Conservation (phyloP, 176 grass and related monocot genomes). For the Phoenix roebelenii region DNA sequence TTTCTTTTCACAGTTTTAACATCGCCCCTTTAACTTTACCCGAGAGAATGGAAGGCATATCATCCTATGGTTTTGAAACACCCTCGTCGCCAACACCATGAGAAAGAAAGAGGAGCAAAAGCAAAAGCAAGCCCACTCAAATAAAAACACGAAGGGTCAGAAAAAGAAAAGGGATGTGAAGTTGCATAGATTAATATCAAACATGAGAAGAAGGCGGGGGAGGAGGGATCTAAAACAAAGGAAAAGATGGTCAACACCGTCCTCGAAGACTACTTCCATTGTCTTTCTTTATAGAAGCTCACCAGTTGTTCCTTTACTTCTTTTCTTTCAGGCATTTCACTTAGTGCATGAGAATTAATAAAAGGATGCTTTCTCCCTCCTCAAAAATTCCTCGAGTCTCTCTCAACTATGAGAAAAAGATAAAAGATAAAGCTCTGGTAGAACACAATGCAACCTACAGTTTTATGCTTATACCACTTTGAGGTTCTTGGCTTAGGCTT, state of each 20-base stretch:
- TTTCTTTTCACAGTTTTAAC: slow-evolving; percentile 16
- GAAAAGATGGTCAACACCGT: slow-evolving; percentile 16
- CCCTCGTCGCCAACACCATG: neutral
- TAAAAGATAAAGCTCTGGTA: slow-evolving; percentile 6
- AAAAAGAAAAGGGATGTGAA: slow-evolving; percentile 37
- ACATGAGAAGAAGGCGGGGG: slow-evolving; percentile 9
- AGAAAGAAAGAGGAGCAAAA: neutral
- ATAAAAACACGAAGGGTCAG: slow-evolving; percentile 41
- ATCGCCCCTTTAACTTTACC: slow-evolving; percentile 48
- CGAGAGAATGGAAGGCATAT: slow-evolving; percentile 2
- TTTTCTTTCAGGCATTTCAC: neutral
- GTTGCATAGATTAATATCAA: no score
- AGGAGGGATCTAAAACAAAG: slow-evolving; percentile 1
- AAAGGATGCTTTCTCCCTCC: slow-evolving; percentile 7
- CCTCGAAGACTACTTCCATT: slow-evolving; percentile 12
- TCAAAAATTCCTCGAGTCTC: neutral
- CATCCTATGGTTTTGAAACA: slow-evolving; percentile 64
- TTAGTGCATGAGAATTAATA: slow-evolving; percentile 33
- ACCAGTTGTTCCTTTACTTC: slow-evolving; percentile 4
- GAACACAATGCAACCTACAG: neutral
- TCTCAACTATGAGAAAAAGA: neutral
- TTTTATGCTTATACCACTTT: neutral
- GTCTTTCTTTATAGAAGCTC: slow-evolving; percentile 15
- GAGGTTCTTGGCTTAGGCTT: no score
- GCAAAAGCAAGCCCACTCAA: slow-evolving; percentile 39